These are phyloP conservation scores for Castanea mollissima DNA, from an alignment of 306 rosid genomes.

Conservation along the genomic window DNA sequence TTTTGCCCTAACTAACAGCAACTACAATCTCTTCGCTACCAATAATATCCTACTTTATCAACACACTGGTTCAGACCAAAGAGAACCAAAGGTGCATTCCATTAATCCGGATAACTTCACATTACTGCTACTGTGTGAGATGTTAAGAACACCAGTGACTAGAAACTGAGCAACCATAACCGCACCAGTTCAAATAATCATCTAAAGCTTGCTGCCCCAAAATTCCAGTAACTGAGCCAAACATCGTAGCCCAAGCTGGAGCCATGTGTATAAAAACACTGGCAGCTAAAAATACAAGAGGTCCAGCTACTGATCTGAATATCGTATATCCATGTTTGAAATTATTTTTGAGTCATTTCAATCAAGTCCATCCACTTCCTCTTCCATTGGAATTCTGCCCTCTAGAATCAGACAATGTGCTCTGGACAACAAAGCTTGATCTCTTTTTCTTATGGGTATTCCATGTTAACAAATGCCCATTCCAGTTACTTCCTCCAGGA, in stretches of 20 bases:
- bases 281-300: slow-evolving; percentile 2
- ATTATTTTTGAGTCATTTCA: background rate
- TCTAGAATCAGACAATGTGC: slow-evolving; percentile 59
- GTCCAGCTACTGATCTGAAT: background rate
- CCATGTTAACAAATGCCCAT: slow-evolving; percentile 69
- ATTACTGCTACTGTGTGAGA: slow-evolving; percentile 21
- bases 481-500: slow-evolving; percentile 49
- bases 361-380: slow-evolving; percentile 66
- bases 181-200: slow-evolving; percentile 1
- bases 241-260: background rate
- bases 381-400: slow-evolving; percentile 72
- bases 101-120: slow-evolving; percentile 3
- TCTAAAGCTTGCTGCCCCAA: background rate
- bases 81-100: background rate
- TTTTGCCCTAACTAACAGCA: background rate
- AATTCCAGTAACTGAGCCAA: background rate
- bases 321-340: background rate
- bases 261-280: background rate
- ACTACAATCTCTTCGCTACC: background rate
- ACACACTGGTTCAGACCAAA: background rate
- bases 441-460: slow-evolving; percentile 81
- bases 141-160: slow-evolving; percentile 24
- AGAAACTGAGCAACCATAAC: slow-evolving; percentile 25
- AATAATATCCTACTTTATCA: background rate
- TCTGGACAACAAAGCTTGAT: slow-evolving; percentile 59